These are phyloP conservation scores for Pigoraptor vietnamica DNA, from an alignment of 78 protist species.

Conservation along the genomic window DNA sequence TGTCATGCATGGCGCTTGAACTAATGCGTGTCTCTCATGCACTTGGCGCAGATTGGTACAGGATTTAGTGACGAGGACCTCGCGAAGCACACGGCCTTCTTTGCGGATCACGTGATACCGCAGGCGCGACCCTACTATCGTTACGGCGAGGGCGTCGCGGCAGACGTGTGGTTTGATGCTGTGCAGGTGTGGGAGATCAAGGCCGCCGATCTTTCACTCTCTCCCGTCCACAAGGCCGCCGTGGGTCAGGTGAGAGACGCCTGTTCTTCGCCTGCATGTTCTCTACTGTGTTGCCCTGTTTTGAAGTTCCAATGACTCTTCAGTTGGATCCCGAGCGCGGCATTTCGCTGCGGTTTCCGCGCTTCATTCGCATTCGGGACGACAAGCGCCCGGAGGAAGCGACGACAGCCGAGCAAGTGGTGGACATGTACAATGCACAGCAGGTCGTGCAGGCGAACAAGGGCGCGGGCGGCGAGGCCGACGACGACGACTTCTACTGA, in stretches of 20 bases:
- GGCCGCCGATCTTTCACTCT: slow-evolving; percentile 91
- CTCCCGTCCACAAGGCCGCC: slow-evolving; percentile 88
- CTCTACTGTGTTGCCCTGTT: neutral
- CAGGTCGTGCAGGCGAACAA: neutral
- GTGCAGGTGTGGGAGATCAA: slow-evolving; percentile 91
- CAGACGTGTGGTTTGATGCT: slow-evolving; percentile 91
- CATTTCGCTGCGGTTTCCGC: slow-evolving; percentile 96
- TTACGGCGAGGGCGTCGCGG: slow-evolving; percentile 11
- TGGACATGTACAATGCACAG: slow-evolving; percentile 11
- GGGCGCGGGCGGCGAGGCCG: neutral
- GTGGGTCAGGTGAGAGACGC: slow-evolving; percentile 35
- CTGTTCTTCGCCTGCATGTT: neutral
- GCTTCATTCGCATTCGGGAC: slow-evolving; percentile 90
- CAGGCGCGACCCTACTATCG: slow-evolving; percentile 15
- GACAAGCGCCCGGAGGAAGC: slow-evolving; percentile 95
- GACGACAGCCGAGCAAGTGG: slow-evolving; percentile 77
- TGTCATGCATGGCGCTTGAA: no score
- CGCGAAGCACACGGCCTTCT: neutral
- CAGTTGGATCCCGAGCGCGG: slow-evolving; percentile 82
- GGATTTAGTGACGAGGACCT: slow-evolving; percentile 85
- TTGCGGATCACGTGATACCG: slow-evolving; percentile 52
- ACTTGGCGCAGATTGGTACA: slow-evolving; percentile 78
- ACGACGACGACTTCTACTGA: neutral
- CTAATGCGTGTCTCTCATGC: no score
- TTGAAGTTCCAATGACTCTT: neutral